Evolutionary conservation across 2,329 filamentous ascomycete genomes (phyloP).

Genomic region (Cladobotryum mycophilum): DNA sequence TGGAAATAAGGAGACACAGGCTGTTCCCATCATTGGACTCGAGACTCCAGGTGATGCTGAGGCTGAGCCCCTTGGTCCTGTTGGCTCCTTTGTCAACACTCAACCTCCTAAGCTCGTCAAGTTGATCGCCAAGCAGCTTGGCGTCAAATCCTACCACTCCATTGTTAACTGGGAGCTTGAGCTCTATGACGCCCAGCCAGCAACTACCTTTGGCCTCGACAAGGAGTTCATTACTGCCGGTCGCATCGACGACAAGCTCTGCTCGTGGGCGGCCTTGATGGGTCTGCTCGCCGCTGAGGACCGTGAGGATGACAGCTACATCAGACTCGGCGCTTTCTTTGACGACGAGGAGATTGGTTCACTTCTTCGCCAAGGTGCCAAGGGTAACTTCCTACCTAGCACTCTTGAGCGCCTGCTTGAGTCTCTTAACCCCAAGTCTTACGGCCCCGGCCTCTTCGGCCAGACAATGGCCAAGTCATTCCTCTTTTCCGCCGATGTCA

Average conservation of each 20-base stretch:
- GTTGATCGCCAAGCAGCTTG: constrained; percentile 73
- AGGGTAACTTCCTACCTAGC: constrained; percentile 78
- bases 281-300: constrained; percentile 66
- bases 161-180: constrained; percentile 98
- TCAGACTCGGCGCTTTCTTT: constrained; percentile 91
- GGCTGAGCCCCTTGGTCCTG: constrained; percentile 47
- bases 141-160: constrained; percentile 59
- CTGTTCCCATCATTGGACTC: constrained; percentile 87
- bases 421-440: constrained; percentile 47
- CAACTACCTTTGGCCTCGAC: constrained; percentile 75
- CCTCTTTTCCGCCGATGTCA: constrained; percentile 87
- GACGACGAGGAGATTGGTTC: constrained; percentile 97
- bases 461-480: constrained; percentile 90
- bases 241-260: constrained; percentile 95
- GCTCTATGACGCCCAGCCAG: constrained; percentile 85
- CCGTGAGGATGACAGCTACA: constrained; percentile 53
- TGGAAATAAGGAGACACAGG: constrained; percentile 83
- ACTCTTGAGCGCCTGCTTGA: constrained; percentile 79
- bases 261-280: constrained; percentile 85
- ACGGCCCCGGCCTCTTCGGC: constrained; percentile 58
- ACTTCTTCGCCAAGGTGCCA: constrained; percentile 80
- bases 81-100: constrained; percentile 68
- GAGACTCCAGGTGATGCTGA: constrained; percentile 57
- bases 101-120: constrained; percentile 83
- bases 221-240: constrained; percentile 93